Evolutionary conservation across 805 yeast species (phyloP).

Genomic region (Candida nonsorbophila): DNA sequence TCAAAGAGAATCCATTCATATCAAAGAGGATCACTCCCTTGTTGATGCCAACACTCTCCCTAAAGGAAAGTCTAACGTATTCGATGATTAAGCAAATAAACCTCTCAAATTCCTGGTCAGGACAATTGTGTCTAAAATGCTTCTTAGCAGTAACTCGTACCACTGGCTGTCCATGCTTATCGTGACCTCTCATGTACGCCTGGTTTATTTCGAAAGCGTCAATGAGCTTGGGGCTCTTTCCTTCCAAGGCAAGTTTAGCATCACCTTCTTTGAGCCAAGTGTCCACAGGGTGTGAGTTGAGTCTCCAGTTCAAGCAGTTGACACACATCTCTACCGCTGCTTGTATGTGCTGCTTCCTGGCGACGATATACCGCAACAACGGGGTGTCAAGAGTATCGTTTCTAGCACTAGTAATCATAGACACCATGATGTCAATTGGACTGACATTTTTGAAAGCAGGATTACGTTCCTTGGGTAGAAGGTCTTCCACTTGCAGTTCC

Average conservation of each 20-base stretch:
- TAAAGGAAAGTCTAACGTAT: conserved; percentile 60
- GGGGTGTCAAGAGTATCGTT: conserved; percentile 77
- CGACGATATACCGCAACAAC: conserved; percentile 67
- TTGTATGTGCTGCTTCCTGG: conserved; percentile 76
- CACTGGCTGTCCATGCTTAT: conserved; percentile 66
- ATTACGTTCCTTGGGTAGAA: not conserved
- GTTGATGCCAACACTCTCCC: conserved; percentile 59
- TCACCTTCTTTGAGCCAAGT: conserved; percentile 64
- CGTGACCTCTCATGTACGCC: conserved; percentile 67
- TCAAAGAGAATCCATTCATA: conserved; percentile 71
- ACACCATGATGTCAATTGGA: not conserved
- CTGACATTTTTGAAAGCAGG: not conserved
- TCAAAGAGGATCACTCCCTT: conserved; percentile 66
- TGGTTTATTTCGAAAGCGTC: conserved; percentile 58
- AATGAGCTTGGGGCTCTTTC: conserved; percentile 35
- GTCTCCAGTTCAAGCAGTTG: conserved; percentile 68
- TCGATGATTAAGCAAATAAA: conserved; percentile 74
- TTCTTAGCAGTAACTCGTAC: conserved; percentile 71
- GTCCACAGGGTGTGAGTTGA: conserved; percentile 55
- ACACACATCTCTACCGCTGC: conserved; percentile 64
- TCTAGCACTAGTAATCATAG: conserved; percentile 25
- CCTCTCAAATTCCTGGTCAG: conserved; percentile 62
- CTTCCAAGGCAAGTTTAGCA: conserved; percentile 40
- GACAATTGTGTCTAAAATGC: conserved; percentile 47
- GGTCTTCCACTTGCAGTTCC: too few relatives aligned